A percentile compares a stretch with the other conserved stretches of the same genome.
phyloP scores from a whole-genome alignment of 202 grass and related monocot species.

The Panicum virgatum region DNA sequence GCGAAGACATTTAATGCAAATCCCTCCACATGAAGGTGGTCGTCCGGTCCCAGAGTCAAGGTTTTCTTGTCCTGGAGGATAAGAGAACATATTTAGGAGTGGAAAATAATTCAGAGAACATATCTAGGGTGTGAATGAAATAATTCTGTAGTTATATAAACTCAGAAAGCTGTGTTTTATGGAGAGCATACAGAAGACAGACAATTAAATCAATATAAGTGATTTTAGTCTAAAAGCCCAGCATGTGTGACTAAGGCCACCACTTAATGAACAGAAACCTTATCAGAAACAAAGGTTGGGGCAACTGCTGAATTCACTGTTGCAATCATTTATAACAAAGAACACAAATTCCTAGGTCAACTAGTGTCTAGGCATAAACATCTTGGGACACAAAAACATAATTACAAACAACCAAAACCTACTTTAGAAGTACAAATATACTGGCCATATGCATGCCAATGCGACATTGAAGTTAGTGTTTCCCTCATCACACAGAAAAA shows the following conservation, averaged over 20 bases:
- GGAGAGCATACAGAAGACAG: not conserved
- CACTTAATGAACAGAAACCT: not conserved
- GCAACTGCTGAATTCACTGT: not conserved
- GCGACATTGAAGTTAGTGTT: not conserved
- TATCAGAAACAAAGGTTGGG: not conserved
- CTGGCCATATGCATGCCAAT: not conserved
- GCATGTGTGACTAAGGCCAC: not conserved
- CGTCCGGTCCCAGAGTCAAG: constrained; percentile 70
- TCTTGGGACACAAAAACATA: not conserved
- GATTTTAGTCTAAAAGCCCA: not conserved
- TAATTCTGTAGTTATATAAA: not conserved
- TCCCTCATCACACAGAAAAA: not conserved
- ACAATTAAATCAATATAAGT: not conserved
- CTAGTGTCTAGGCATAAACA: not conserved
- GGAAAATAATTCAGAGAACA: not conserved
- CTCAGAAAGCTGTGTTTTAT: not conserved
- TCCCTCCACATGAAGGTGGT: constrained; percentile 87
- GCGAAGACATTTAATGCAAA: constrained; percentile 94
- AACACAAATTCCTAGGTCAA: not conserved
- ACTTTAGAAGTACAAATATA: not conserved
- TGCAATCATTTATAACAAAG: not conserved
- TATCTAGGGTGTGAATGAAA: not conserved
- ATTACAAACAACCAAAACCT: not conserved
- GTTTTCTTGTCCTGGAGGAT: constrained; percentile 82
- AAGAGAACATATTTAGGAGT: constrained; percentile 36